Percentiles rank a stretch among this genome's conserved stretches.
phyloP scores from a whole-genome alignment of 176 grass and related monocot genomes.

The Oryza nivara region DNA sequence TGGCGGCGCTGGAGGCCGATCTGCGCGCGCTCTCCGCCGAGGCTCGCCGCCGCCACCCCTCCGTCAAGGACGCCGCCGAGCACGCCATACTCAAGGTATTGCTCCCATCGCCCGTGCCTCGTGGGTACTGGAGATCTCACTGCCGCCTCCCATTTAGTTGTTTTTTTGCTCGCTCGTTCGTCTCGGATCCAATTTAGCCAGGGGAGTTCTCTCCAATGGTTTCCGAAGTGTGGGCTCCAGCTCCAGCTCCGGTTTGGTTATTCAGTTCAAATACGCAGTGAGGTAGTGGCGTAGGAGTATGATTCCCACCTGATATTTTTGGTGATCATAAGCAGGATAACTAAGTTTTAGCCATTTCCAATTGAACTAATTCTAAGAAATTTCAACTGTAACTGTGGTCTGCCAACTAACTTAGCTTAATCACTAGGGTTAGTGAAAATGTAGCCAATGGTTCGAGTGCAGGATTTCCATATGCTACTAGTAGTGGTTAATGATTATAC shows the following conservation, averaged over 20 bases:
- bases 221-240: not conserved
- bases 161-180: not conserved
- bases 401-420: slow-evolving; percentile 3
- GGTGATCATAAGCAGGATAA: slow-evolving; percentile 24
- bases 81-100: slow-evolving; percentile 86
- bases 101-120: not conserved
- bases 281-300: slow-evolving; percentile 35
- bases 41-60: slow-evolving; percentile 86
- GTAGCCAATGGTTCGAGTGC: not conserved
- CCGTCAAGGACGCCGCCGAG: slow-evolving; percentile 92
- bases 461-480: slow-evolving; percentile 10
- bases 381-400: slow-evolving; percentile 15
- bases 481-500: not conserved
- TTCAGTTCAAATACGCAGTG: slow-evolving; percentile 7
- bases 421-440: slow-evolving; percentile 16
- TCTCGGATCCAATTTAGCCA: slow-evolving; percentile 35
- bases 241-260: slow-evolving; percentile 12
- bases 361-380: not conserved
- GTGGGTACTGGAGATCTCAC: not conserved
- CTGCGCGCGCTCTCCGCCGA: slow-evolving; percentile 96
- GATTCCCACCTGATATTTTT: slow-evolving; percentile 20
- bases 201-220: not conserved
- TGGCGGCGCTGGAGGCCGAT: slow-evolving; percentile 96
- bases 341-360: slow-evolving; percentile 20
- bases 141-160: slow-evolving; percentile 33